Evolutionary conservation across 805 yeast genomes (phyloP), one percentile per base, ranked within the genome.

Genomic region (Starmerella sirachaensis): DNA sequence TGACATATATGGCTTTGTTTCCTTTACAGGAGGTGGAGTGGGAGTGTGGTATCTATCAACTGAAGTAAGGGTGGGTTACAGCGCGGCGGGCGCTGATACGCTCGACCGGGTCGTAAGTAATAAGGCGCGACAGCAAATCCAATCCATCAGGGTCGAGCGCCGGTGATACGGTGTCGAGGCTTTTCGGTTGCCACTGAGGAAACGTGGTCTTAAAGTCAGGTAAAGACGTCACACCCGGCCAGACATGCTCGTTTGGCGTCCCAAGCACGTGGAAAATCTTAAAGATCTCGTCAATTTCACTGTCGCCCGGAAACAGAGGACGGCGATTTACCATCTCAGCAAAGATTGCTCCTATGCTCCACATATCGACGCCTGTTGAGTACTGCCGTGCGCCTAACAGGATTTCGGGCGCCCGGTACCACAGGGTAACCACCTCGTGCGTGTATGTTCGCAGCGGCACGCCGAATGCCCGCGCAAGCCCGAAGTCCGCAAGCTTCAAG

Each of bases 391-490:
- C 95, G 11, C 98, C 98, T 47, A 91, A 70, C 43, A 91, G 65
- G 40, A 91, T 83, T 61, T 91, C 98, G 3, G 98, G 98, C 0
- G 96, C 84, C 49, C 98, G 69, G 59, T 91, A 91, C 98, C 98
- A 91, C 50, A 91, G 65, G 0, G 98, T 91, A 33, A 91, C 98
- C 32, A 91, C 97, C 59, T 91, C 98, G 61, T 91, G 96, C 10
- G 98, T 88, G 56, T 88, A 91, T 1, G 95, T 93, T 54, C 95
- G 74, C 44, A 91, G 72, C 1, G 98, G 98, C 11, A 91, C 95
- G 36, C 98, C 98, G 59, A 85, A 91, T 0, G 96, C 97, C 45
- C 98, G 67, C 0, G 98, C 98, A 36, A 91, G 68, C 23, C 98
- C 98, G 57, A 91, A 91, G 63, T 91, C 93, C 1, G 86, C 91